Evolutionary conservation across 2,329 filamentous ascomycete species (phyloP).

Genomic region (Aspergillus sp.): DNA sequence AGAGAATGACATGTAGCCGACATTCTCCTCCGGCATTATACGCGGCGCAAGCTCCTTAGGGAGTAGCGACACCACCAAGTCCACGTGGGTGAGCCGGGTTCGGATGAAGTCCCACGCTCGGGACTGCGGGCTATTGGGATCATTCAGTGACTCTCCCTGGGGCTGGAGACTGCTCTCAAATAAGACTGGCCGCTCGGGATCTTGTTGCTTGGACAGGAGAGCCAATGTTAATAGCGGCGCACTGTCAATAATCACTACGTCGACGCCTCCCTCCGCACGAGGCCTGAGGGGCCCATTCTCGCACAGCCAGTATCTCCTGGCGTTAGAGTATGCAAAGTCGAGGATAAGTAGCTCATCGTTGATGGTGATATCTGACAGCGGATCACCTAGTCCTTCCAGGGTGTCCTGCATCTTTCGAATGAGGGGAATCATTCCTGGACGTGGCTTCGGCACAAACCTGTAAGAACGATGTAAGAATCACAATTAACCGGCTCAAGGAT

Average conservation of each 20-base stretch:
- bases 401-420: constrained; percentile 86
- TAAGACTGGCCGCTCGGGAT: constrained; percentile 71
- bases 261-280: constrained; percentile 67
- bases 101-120: constrained; percentile 75
- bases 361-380: constrained; percentile 60
- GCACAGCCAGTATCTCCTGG: constrained; percentile 69
- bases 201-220: constrained; percentile 67
- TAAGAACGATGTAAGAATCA: neutral
- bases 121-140: constrained; percentile 63
- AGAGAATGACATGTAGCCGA: constrained; percentile 72
- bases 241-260: constrained; percentile 75
- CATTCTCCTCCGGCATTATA: constrained; percentile 63
- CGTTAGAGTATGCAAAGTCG: constrained; percentile 71
- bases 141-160: constrained; percentile 66
- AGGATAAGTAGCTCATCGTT: constrained; percentile 63
- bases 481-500: neutral
- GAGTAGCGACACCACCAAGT: constrained; percentile 78
- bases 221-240: constrained; percentile 78
- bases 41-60: constrained; percentile 71
- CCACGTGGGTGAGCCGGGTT: constrained; percentile 67
- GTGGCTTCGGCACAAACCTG: constrained; percentile 71
- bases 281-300: constrained; percentile 65
- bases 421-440: constrained; percentile 73
- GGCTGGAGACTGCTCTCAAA: constrained; percentile 80
- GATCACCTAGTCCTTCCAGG: constrained; percentile 70